Conservation (phyloP, 306 rosid genomes). For the Prunus campanulata region DNA sequence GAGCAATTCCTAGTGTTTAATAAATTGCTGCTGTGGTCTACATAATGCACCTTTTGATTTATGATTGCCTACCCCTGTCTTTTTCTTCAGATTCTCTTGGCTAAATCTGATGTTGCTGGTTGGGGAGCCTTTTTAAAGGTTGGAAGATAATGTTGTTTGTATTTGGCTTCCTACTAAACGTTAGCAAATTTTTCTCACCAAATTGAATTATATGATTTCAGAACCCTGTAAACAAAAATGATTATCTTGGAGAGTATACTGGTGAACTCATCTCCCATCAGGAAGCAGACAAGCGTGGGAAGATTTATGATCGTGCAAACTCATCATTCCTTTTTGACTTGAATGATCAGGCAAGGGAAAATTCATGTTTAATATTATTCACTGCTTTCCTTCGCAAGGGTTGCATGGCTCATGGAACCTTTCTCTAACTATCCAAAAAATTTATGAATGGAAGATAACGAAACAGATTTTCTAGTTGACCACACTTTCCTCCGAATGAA, state of each 20-base stretch:
- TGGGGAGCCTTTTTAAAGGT: conserved; percentile 99
- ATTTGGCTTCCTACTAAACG: conserved; percentile 8
- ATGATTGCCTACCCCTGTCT: conserved; percentile 19
- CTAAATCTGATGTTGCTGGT: conserved; percentile 94
- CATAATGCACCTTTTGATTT: conserved; percentile 17
- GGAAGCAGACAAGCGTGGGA: conserved; percentile 97
- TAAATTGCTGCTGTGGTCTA: conserved; percentile 7
- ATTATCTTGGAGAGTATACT: conserved; percentile 94
- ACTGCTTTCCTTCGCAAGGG: neutral
- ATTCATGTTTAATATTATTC: conserved; percentile 1
- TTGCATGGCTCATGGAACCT: neutral
- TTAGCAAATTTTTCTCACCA: conserved; percentile 29
- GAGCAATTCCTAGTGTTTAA: conserved; percentile 27
- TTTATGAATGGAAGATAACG: neutral
- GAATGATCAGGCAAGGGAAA: conserved; percentile 86
- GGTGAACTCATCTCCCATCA: conserved; percentile 95
- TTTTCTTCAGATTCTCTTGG: conserved; percentile 74
- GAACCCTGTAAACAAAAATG: conserved; percentile 93
- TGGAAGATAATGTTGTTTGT: conserved; percentile 9
- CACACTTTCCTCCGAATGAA: neutral
- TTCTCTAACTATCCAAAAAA: neutral
- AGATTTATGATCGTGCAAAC: conserved; percentile 95
- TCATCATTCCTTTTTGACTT: conserved; percentile 97
- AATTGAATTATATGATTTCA: conserved; percentile 45
- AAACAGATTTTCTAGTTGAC: no score